Conservation (phyloP, 768 basidiomycete species). For the Tephrocybe sp. region DNA sequence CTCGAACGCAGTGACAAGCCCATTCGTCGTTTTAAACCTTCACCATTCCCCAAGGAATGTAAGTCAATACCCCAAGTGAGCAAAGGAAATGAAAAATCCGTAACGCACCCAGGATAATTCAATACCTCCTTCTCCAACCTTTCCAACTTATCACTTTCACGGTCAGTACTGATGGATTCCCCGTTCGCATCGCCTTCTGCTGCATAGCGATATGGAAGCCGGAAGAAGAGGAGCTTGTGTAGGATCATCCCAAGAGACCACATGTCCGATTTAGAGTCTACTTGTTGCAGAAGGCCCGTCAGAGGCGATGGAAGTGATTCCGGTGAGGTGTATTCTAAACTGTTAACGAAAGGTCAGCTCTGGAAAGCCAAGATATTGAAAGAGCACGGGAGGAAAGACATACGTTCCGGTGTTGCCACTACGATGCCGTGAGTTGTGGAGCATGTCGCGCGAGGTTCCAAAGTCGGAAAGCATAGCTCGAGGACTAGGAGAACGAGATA, state of each 20-base stretch:
- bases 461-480: slow-evolving; percentile 95
- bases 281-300: slow-evolving; percentile 62
- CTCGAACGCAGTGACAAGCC: slow-evolving; percentile 56
- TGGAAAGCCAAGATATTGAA: neutral
- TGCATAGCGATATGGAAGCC: slow-evolving; percentile 78
- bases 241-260: slow-evolving; percentile 98
- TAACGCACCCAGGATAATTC: slow-evolving; percentile 65
- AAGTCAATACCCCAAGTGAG: neutral
- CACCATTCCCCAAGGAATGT: neutral
- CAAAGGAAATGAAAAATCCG: slow-evolving; percentile 1
- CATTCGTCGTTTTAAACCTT: slow-evolving; percentile 50
- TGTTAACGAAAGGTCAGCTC: slow-evolving; percentile 20
- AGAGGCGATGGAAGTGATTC: slow-evolving; percentile 75
- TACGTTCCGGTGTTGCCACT: slow-evolving; percentile 96
- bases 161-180: slow-evolving; percentile 32
- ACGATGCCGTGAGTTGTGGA: slow-evolving; percentile 61
- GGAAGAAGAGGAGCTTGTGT: slow-evolving; percentile 90
- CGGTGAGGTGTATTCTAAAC: slow-evolving; percentile 85
- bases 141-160: slow-evolving; percentile 63
- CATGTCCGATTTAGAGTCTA: slow-evolving; percentile 91
- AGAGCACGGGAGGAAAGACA: slow-evolving; percentile 25
- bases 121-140: slow-evolving; percentile 71
- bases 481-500: slow-evolving; percentile 51
- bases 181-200: slow-evolving; percentile 53
- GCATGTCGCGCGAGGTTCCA: slow-evolving; percentile 91